Percentiles rank a stretch among this genome's conserved stretches.
These are phyloP conservation scores for Fraxinus ornus DNA, from an alignment of 305 asterid genomes.

Conservation along the genomic window DNA sequence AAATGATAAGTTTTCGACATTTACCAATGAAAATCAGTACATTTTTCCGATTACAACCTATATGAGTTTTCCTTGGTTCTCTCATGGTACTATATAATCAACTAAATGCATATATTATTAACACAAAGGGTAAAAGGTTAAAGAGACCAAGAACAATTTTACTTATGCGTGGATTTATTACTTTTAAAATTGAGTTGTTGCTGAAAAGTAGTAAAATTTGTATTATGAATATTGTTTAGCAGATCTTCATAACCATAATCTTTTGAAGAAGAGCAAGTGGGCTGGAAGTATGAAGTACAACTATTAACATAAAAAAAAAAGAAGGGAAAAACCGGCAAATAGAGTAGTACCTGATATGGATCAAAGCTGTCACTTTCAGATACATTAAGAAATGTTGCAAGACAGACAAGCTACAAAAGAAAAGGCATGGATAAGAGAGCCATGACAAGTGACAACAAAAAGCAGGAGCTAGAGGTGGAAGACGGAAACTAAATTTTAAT, in stretches of 20 bases:
- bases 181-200: neutral
- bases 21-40: neutral
- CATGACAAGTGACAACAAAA: neutral
- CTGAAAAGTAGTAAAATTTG: neutral
- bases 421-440: neutral
- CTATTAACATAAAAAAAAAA: neutral
- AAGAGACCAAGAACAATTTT: neutral
- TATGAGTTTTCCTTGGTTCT: neutral
- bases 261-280: neutral
- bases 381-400: slow-evolving; percentile 96
- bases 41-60: neutral
- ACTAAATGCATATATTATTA: neutral
- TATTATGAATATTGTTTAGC: neutral
- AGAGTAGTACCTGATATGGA: slow-evolving; percentile 77
- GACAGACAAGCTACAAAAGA: slow-evolving; percentile 80
- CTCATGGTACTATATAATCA: neutral
- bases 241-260: neutral
- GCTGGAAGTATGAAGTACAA: neutral
- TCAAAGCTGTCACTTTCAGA: slow-evolving; percentile 88
- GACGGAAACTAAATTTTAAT: neutral
- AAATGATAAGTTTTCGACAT: neutral
- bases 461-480: neutral
- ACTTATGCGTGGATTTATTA: neutral
- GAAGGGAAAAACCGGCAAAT: neutral
- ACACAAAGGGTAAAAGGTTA: neutral